Evolutionary conservation across 202 grass and related monocot species (phyloP).

Genomic region (Alloteropsis angusta): DNA sequence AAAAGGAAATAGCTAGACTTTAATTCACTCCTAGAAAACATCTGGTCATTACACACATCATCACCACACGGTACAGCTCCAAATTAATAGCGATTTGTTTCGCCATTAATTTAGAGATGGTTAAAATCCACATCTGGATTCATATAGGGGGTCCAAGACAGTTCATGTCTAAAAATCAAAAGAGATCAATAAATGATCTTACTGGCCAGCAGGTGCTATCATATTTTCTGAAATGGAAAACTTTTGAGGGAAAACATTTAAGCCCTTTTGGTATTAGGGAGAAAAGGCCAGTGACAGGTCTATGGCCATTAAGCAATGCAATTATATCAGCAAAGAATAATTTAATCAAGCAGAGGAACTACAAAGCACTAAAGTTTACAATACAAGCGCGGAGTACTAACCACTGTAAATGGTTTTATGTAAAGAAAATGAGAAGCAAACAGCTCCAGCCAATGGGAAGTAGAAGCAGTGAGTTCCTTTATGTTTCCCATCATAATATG

Average conservation of each 20-base stretch:
- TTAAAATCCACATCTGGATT: neutral
- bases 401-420: slow-evolving; percentile 79
- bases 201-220: neutral
- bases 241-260: neutral
- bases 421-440: slow-evolving; percentile 91
- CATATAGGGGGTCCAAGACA: neutral
- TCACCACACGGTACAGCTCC: neutral
- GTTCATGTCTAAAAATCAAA: neutral
- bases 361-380: slow-evolving; percentile 10
- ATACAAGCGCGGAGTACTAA: slow-evolving; percentile 28
- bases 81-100: slow-evolving; percentile 4
- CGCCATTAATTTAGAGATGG: neutral
- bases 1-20: neutral
- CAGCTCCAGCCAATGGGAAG: slow-evolving; percentile 92
- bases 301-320: slow-evolving; percentile 1
- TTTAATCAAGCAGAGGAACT: slow-evolving; percentile 14
- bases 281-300: neutral
- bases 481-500: slow-evolving; percentile 87
- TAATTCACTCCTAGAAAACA: slow-evolving; percentile 7
- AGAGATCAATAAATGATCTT: slow-evolving; percentile 3
- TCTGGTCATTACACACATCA: neutral
- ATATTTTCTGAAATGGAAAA: neutral
- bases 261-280: neutral
- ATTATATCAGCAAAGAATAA: neutral
- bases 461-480: slow-evolving; percentile 56